Conservation (phyloP, 257 asterid genomes). For the Anisodus tanguticus region DNA sequence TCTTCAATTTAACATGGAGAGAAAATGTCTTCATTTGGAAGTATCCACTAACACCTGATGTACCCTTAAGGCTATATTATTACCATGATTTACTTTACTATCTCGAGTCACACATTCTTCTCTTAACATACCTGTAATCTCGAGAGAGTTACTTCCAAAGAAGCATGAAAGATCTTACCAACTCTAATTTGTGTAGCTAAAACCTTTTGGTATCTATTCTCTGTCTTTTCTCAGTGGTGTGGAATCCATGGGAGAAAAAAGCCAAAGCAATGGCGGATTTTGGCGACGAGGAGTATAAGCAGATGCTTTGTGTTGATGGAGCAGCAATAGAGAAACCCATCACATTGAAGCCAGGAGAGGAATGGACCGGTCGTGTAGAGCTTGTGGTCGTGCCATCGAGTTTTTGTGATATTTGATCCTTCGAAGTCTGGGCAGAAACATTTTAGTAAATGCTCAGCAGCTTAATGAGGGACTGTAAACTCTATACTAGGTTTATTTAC, state of each 20-base stretch:
- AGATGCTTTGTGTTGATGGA: conserved; percentile 82
- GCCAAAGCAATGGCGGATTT: conserved; percentile 83
- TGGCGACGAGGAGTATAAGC: conserved; percentile 84
- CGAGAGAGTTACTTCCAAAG: not conserved
- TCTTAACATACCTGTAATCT: not conserved
- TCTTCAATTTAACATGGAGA: conserved; percentile 10
- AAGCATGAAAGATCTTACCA: not conserved
- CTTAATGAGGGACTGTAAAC: not conserved
- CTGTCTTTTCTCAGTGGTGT: conserved; percentile 54
- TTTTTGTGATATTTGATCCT: conserved; percentile 66
- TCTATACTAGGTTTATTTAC: not conserved
- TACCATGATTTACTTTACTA: not conserved
- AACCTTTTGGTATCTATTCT: not conserved
- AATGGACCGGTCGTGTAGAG: conserved; percentile 82
- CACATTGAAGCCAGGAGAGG: conserved; percentile 79
- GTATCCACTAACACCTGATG: not conserved
- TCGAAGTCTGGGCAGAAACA: not conserved
- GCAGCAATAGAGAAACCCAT: conserved; percentile 80
- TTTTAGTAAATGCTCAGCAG: not conserved
- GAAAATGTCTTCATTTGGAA: not conserved
- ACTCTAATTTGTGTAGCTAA: not conserved
- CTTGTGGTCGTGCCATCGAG: conserved; percentile 76
- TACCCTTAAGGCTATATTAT: not conserved
- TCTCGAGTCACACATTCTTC: not conserved
- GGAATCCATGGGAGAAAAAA: conserved; percentile 99